Evolutionary conservation across 805 yeast genomes (phyloP).

Genomic region (Hemisphaericaspora nanyangensis): DNA sequence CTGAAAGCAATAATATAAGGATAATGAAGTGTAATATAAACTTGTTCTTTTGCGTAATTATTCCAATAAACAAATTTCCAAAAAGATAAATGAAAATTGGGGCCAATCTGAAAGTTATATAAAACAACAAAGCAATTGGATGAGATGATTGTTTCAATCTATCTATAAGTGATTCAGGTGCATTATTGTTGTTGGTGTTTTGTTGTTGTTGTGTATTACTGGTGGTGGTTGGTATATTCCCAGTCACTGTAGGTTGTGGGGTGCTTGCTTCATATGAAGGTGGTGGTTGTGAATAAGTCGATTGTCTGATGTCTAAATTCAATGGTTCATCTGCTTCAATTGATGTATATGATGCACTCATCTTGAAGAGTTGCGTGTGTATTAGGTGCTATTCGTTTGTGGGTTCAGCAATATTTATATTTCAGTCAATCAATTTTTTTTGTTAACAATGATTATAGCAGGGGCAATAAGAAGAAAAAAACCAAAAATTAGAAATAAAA

Average conservation of each 20-base stretch:
- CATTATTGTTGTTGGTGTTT: slow-evolving; percentile 3
- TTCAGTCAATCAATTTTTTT: too few species aligned
- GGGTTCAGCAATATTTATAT: too few species aligned
- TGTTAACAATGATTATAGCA: too few species aligned
- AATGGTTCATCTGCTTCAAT: slow-evolving; percentile 20
- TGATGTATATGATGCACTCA: slow-evolving; percentile 19
- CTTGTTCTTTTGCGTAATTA: slow-evolving; percentile 37
- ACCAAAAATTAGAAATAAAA: too few species aligned
- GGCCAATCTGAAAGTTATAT: slow-evolving; percentile 55
- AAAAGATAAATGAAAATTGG: slow-evolving; percentile 66
- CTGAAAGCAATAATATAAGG: slow-evolving; percentile 71
- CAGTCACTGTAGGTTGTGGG: slow-evolving; percentile 4
- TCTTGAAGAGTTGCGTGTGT: too few species aligned
- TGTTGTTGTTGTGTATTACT: slow-evolving; percentile 2
- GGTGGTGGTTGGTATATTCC: slow-evolving; percentile 1
- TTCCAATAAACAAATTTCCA: slow-evolving; percentile 61
- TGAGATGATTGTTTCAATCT: slow-evolving; percentile 67
- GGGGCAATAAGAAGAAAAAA: too few species aligned
- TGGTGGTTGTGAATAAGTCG: not conserved
- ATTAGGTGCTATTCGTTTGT: too few species aligned
- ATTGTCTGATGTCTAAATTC: not conserved
- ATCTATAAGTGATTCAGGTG: slow-evolving; percentile 14
- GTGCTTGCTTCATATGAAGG: not conserved
- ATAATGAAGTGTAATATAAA: slow-evolving; percentile 76
- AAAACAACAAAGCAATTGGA: slow-evolving; percentile 72